Base-by-base conservation (phyloP, 768 basidiomycete species). In the Lentinula boryana region DNA sequence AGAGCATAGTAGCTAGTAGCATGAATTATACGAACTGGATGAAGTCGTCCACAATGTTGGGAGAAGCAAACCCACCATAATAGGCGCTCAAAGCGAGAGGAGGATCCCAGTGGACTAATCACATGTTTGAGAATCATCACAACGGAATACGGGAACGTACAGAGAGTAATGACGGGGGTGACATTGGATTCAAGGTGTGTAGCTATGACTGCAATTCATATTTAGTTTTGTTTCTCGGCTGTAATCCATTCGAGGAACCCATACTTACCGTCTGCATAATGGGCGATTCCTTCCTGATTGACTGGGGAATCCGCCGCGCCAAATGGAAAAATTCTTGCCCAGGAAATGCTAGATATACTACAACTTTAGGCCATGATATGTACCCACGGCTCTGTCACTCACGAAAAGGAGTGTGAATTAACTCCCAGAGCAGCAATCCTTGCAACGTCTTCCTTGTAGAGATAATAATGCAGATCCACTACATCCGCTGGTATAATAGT, bases 391-490 rank as follows among this genome's bases (percentile, higher is more conserved):
- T 23, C 9, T 12, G 18, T 8, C 10, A 68, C 76, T 56, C 60
- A 80, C 80, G 80, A 82, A 63, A 84, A 79, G 6, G 80, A 81
- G 66, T 81, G 79, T 4, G 79, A 78, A 61, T 80, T 84, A 13
- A 81, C 68, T 23, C 82, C 83, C 35, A 83, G 70, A 1, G 80
- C 78, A 53, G 79, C 78, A 5, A 80, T 72, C n/a, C 83, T 69
- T 1, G 79, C 73, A 4, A 77, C 73, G 63, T 82, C 81, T 67
- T 79, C 77, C 63, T 83, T 83, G 68, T 82, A 83, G 43, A 82
- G 70, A 61, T 71, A 82, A 63, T 83, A 82, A 43, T 81, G 78
- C 16, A 82, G 66, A 65, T 80, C 80, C 6, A 79, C 73, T 35
- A 82, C 67, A 63, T 80, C 80, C 58, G 74, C 80, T 81, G 32